Evolutionary conservation across 139 green algal genomes (phyloP).

Genomic region (Closterium sp.): DNA sequence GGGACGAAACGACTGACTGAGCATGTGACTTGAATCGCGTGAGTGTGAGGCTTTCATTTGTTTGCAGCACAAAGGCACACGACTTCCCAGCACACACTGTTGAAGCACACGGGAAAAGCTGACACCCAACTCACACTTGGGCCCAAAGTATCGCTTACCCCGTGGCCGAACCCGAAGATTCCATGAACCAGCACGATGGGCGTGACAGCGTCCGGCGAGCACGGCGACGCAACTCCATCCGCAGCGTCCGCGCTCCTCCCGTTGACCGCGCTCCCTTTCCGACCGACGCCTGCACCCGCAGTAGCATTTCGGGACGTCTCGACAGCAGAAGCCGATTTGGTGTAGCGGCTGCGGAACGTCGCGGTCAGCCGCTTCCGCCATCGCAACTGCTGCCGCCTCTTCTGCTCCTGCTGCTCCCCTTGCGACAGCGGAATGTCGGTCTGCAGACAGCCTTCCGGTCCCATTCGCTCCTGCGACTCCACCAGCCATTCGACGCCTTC

Average conservation of each 20-base stretch:
- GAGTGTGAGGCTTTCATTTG: neutral
- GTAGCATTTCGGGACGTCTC: neutral
- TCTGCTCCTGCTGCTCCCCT: neutral
- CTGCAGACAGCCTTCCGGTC: neutral
- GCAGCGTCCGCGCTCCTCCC: neutral
- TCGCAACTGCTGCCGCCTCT: neutral
- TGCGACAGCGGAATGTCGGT: neutral
- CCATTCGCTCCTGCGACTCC: neutral
- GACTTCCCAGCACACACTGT: neutral
- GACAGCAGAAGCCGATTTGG: neutral
- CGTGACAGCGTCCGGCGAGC: neutral
- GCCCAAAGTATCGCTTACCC: constrained; percentile 7
- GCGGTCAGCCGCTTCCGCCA: neutral
- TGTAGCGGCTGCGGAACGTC: neutral
- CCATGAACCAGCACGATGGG: constrained; percentile 49
- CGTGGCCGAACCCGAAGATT: constrained; percentile 50
- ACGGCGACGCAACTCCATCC: neutral
- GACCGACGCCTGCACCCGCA: neutral
- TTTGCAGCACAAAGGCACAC: neutral
- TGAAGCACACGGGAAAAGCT: neutral
- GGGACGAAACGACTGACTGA: neutral
- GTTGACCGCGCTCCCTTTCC: neutral
- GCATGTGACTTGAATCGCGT: neutral
- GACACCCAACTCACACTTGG: neutral
- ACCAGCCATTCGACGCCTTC: neutral